Conservation (phyloP, 1,284 basidiomycete genomes). For the Fomes fomentarius region DNA sequence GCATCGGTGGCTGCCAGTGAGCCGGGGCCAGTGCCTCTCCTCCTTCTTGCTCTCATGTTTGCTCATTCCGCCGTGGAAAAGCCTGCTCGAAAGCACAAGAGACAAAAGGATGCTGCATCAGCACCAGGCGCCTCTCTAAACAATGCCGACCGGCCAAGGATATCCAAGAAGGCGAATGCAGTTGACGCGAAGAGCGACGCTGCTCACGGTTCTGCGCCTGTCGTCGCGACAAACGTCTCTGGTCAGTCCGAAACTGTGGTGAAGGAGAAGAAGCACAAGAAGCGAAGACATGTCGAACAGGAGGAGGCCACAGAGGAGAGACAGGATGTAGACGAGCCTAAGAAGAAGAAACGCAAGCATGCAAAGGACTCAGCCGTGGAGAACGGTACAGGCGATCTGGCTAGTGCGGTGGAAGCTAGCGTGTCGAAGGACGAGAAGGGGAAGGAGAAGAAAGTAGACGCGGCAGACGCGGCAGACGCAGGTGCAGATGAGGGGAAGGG, state of each 20-base stretch:
- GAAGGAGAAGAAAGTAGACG: not conserved
- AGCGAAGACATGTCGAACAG: slow-evolving; percentile 13
- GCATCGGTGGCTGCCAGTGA: slow-evolving; percentile 22
- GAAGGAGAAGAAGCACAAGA: slow-evolving; percentile 21
- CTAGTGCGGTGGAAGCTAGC: slow-evolving; percentile 21
- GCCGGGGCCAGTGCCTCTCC: not conserved
- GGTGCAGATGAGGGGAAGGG: not conserved
- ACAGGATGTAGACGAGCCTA: not conserved
- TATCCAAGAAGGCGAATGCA: slow-evolving; percentile 15
- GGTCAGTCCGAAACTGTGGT: not conserved
- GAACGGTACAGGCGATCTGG: slow-evolving; percentile 3
- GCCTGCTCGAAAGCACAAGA: slow-evolving; percentile 17
- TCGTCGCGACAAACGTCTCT: not conserved
- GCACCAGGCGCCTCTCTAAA: not conserved
- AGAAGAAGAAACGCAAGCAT: slow-evolving; percentile 26
- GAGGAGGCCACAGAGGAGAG: not conserved
- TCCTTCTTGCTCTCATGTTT: not conserved
- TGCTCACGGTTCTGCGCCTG: not conserved
- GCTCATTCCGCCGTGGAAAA: not conserved
- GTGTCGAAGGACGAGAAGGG: not conserved
- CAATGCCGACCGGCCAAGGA: slow-evolving; percentile 8
- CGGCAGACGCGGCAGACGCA: slow-evolving; percentile 1
- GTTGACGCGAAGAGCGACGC: not conserved
- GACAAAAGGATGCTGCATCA: slow-evolving; percentile 1
- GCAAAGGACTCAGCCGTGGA: slow-evolving; percentile 10